Evolutionary conservation across 345 rosid species (phyloP).

Genomic region (Linum tenue): DNA sequence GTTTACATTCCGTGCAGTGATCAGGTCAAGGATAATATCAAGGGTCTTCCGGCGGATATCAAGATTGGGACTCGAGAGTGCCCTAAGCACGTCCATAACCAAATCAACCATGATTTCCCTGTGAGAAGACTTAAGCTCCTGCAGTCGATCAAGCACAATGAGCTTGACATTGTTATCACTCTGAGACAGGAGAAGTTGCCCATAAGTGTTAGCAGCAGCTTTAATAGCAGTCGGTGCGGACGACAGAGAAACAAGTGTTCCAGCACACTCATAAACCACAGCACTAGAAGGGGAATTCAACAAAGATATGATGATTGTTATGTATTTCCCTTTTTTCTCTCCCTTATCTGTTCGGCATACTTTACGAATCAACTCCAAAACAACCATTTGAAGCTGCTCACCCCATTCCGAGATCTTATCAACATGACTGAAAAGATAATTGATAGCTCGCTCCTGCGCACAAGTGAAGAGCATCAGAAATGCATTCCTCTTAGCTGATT

Average conservation of each 20-base stretch:
- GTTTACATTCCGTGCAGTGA: constrained; percentile 64
- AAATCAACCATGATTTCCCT: constrained; percentile 76
- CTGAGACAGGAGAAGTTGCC: constrained; percentile 75
- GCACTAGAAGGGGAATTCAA: constrained; percentile 65
- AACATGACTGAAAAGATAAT: constrained; percentile 53
- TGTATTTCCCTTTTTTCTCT: constrained; percentile 56
- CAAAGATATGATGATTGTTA: constrained; percentile 60
- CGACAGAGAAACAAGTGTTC: constrained; percentile 75
- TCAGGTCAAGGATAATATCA: constrained; percentile 75
- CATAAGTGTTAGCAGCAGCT: constrained; percentile 76
- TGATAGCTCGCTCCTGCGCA: constrained; percentile 56
- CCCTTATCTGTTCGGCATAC: constrained; percentile 56
- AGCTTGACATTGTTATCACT: constrained; percentile 90
- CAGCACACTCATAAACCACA: constrained; percentile 64
- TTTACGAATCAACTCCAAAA: constrained; percentile 61
- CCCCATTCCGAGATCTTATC: constrained; percentile 68
- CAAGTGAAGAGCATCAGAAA: constrained; percentile 70
- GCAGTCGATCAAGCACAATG: constrained; percentile 73
- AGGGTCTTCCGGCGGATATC: constrained; percentile 80
- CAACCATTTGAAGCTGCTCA: constrained; percentile 70
- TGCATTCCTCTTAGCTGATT: constrained; percentile 66
- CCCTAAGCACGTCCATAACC: constrained; percentile 87
- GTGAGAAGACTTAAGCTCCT: constrained; percentile 59
- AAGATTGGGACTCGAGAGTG: constrained; percentile 80
- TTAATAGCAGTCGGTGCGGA: constrained; percentile 83